phyloP scores from a whole-genome alignment of 495 filamentous ascomycete species.

The Neurospora sp. region DNA sequence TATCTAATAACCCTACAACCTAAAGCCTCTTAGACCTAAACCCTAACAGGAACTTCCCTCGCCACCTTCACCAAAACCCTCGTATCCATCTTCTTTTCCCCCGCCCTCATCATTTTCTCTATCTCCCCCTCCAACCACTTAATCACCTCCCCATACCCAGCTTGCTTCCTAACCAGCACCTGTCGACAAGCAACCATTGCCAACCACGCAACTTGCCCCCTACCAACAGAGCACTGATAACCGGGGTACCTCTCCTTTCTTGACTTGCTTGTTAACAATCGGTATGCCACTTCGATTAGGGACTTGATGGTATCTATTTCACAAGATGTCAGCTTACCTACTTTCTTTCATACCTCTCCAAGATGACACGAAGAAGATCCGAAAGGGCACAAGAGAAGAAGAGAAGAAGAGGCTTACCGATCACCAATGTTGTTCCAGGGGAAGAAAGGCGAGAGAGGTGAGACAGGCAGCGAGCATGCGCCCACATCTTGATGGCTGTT shows the following conservation, averaged over 20 bases:
- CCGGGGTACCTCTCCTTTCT: conserved; percentile 35
- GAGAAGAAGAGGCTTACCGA: too few relatives aligned
- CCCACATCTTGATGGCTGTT: conserved; percentile 74
- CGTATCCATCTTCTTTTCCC: conserved; percentile 8
- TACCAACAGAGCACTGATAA: conserved; percentile 50
- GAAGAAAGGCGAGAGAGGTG: too few relatives aligned
- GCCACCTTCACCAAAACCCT: conserved; percentile 7
- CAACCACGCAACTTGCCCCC: conserved; percentile 44
- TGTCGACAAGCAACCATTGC: conserved; percentile 53
- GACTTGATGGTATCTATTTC: conserved; percentile 49
- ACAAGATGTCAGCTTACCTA: too few relatives aligned
- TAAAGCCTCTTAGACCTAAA: background rate
- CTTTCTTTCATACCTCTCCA: too few relatives aligned
- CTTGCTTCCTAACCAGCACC: conserved; percentile 59
- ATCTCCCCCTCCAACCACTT: conserved; percentile 48
- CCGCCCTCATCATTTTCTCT: conserved; percentile 10
- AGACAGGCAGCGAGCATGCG: conserved; percentile 58
- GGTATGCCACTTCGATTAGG: conserved; percentile 51
- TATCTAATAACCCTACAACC: background rate
- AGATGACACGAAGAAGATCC: too few relatives aligned
- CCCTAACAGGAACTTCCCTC: background rate
- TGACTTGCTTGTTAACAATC: conserved; percentile 51
- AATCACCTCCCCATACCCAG: conserved; percentile 48
- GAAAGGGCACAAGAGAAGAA: too few relatives aligned
- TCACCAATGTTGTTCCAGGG: too few relatives aligned